phyloP scores from a whole-genome alignment of 1,284 basidiomycete species.

The Boletus sp. region DNA sequence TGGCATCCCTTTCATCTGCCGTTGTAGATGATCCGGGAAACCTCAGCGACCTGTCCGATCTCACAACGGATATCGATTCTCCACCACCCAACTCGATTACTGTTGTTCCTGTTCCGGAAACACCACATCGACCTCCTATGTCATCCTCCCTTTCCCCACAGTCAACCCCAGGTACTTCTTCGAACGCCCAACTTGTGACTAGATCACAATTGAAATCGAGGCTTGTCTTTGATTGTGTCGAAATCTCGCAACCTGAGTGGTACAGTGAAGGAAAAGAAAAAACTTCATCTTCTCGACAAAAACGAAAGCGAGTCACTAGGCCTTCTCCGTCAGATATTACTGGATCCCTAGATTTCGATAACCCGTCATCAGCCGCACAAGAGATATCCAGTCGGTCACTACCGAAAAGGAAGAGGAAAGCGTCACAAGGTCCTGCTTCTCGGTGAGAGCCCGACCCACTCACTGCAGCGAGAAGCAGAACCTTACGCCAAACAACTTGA shows the following conservation, averaged over 20 bases:
- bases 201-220: conserved; percentile 9
- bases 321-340: not conserved
- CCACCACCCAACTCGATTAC: conserved; percentile 6
- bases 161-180: not conserved
- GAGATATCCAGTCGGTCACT: not conserved
- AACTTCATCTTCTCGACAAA: conserved; percentile 5
- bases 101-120: not conserved
- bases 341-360: conserved; percentile 1
- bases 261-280: conserved; percentile 3
- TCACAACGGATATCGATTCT: conserved; percentile 23
- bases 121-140: not conserved
- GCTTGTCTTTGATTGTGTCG: conserved; percentile 27
- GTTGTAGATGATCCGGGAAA: conserved; percentile 14
- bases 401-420: conserved; percentile 23
- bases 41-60: conserved; percentile 30
- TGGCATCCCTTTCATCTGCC: not conserved
- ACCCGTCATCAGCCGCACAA: not conserved
- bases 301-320: conserved; percentile 12
- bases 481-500: conserved; percentile 24
- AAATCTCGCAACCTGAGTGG: conserved; percentile 19
- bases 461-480: conserved; percentile 31
- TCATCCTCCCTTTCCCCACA: not conserved
- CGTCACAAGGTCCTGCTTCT: conserved; percentile 28
- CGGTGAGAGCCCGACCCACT: conserved; percentile 31
- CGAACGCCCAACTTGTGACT: not conserved